phyloP scores from a whole-genome alignment of 306 rosid genomes.

The Lathyrus sativus region DNA sequence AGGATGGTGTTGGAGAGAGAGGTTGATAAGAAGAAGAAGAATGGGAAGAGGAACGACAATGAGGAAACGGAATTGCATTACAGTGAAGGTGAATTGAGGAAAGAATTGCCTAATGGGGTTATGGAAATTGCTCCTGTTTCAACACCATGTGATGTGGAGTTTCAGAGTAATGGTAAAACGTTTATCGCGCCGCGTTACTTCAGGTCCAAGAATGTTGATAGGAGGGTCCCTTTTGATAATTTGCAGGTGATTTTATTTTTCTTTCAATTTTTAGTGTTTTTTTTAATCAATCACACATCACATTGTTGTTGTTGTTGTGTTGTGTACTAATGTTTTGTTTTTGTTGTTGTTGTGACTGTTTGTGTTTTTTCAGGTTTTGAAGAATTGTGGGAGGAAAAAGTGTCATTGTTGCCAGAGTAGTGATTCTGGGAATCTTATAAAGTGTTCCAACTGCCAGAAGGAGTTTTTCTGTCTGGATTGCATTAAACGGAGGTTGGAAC shows the following conservation, averaged over 20 bases:
- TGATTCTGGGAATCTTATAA: slow-evolving; percentile 58
- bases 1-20: slow-evolving; percentile 85
- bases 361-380: slow-evolving; percentile 53
- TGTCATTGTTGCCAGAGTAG: slow-evolving; percentile 90
- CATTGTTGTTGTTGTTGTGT: background rate
- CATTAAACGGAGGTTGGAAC: slow-evolving; percentile 74
- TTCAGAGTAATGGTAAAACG: slow-evolving; percentile 50
- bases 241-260: slow-evolving; percentile 53
- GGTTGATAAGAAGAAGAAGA: slow-evolving; percentile 59
- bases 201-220: slow-evolving; percentile 87
- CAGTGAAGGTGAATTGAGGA: slow-evolving; percentile 54
- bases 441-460: slow-evolving; percentile 81
- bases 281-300: background rate
- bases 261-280: slow-evolving; percentile 17
- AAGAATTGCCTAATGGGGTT: slow-evolving; percentile 84
- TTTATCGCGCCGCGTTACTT: slow-evolving; percentile 54
- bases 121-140: slow-evolving; percentile 81
- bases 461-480: slow-evolving; percentile 84
- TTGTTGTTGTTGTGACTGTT: background rate
- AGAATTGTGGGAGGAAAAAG: slow-evolving; percentile 64
- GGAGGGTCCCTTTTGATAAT: slow-evolving; percentile 52
- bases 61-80: slow-evolving; percentile 43
- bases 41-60: slow-evolving; percentile 8
- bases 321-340: background rate
- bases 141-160: slow-evolving; percentile 50